Evolutionary conservation across 2,329 filamentous ascomycete genomes (phyloP), one percentile per base, ranked within the genome.

Genomic region (Colletotrichum acutatum): DNA sequence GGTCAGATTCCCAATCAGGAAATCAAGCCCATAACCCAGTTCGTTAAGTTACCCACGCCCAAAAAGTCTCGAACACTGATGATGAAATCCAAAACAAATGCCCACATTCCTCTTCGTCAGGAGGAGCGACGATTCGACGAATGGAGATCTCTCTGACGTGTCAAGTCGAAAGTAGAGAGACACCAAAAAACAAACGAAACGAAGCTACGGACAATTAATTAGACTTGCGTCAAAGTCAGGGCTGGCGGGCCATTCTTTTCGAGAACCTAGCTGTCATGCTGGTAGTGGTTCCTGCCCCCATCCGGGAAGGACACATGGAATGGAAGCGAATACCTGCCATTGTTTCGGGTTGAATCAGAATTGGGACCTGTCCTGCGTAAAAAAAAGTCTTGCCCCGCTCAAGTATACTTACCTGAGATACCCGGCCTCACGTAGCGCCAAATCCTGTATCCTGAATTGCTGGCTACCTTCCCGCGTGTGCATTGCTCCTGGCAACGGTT

Each of bases 331-430:
- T 12, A 54, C 32, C 30, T 71, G 68, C 61, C 56, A 54, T 66
- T 19, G 56, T 61, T 59, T 66, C 62, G 61, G 46, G 34, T 56
- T 66, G 62, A 56, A 66, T 66, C 62, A 59, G 34, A 54, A 26
- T 42, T 16, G 37, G 37, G 14, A 42, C 37, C 37, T 42, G 37
- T 42, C 37, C 37, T 19, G 37, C 12, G 37, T 16, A 42, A 42
- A 37, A 30, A 30, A 30, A 42, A 42, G 16, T 16, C 37, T 42
- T 42, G 37, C 37, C 37, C 37, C 37, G 37, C 37, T 14, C 16
- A 34, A 34, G 32, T 34, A 34, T 34, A 34, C 9, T 4, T 34
- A 34, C 32, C 32, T 34, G 5, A 34, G 32, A 11, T 34, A 34
- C 32, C n/a, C n/a, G n/a, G n/a, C n/a, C 32, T 34, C 32, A 12